Evolutionary conservation across 495 filamentous ascomycete species (phyloP).

Genomic region (Xanthoparmelia taractica): DNA sequence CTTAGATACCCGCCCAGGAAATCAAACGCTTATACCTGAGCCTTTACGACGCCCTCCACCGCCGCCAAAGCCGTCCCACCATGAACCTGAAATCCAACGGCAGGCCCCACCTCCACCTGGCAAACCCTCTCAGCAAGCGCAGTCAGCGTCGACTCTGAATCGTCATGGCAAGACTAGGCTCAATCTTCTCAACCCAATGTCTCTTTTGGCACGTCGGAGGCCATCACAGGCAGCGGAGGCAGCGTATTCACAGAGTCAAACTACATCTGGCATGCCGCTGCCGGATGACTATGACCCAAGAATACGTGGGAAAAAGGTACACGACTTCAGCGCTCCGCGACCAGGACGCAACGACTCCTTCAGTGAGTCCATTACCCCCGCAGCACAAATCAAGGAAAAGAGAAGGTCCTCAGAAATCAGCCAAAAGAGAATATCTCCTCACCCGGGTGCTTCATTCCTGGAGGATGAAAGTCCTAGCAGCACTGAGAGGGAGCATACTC

Average conservation of each 20-base stretch:
- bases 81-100: slow-evolving; percentile 9
- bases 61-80: slow-evolving; percentile 8
- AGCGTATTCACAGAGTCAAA: slow-evolving; percentile 39
- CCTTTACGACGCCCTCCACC: slow-evolving; percentile 18
- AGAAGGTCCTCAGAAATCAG: slow-evolving; percentile 4
- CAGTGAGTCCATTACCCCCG: slow-evolving; percentile 10
- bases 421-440: slow-evolving; percentile 15
- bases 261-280: slow-evolving; percentile 47
- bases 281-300: slow-evolving; percentile 74
- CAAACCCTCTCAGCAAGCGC: slow-evolving; percentile 5
- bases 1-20: background rate
- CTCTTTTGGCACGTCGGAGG: slow-evolving; percentile 51
- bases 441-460: slow-evolving; percentile 8
- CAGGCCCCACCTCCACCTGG: slow-evolving; percentile 17
- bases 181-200: slow-evolving; percentile 61
- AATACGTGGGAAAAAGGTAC: slow-evolving; percentile 75
- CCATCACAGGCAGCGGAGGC: slow-evolving; percentile 47
- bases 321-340: slow-evolving; percentile 84
- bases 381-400: slow-evolving; percentile 12
- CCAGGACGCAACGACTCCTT: slow-evolving; percentile 47
- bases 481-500: slow-evolving; percentile 45
- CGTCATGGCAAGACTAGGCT: slow-evolving; percentile 50
- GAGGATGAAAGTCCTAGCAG: slow-evolving; percentile 22
- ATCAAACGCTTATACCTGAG: slow-evolving; percentile 11
- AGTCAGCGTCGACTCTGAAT: slow-evolving; percentile 13